These are phyloP conservation scores for Helotiales sp. DNA, from an alignment of 2,329 filamentous ascomycete species.

Conservation along the genomic window DNA sequence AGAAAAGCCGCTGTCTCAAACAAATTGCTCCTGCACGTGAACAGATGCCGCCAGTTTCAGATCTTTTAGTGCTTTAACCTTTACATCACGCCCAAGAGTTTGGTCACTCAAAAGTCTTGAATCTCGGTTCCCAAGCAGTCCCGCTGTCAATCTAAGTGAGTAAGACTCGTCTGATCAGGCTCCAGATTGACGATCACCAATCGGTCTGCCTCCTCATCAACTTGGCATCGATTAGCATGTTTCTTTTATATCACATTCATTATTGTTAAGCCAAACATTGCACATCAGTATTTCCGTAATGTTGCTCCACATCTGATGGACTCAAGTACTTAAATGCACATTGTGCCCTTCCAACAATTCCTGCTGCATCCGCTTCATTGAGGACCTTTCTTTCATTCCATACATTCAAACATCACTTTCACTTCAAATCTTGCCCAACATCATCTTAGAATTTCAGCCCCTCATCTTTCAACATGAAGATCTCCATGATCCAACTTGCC, in stretches of 20 bases:
- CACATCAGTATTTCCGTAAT: neutral
- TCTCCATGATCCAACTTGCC: neutral
- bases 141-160: neutral
- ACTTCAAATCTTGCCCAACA: neutral
- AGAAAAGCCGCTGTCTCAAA: neutral
- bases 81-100: neutral
- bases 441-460: neutral
- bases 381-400: neutral
- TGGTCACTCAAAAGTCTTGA: neutral
- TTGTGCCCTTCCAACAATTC: neutral
- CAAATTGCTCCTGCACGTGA: neutral
- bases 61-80: neutral
- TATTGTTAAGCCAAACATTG: neutral
- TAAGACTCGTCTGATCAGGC: neutral
- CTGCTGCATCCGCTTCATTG: neutral
- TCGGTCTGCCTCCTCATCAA: neutral
- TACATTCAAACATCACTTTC: neutral
- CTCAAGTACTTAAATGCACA: neutral
- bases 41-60: neutral
- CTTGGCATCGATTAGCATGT: conserved; percentile 4
- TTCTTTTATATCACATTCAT: neutral
- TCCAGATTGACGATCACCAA: too few relatives aligned
- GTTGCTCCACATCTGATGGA: neutral
- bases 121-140: neutral
- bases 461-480: neutral